A percentile compares a stretch with the other conserved stretches of the same genome.
These are phyloP conservation scores for Microcos paniculata DNA, from an alignment of 345 rosid genomes.

Conservation along the genomic window DNA sequence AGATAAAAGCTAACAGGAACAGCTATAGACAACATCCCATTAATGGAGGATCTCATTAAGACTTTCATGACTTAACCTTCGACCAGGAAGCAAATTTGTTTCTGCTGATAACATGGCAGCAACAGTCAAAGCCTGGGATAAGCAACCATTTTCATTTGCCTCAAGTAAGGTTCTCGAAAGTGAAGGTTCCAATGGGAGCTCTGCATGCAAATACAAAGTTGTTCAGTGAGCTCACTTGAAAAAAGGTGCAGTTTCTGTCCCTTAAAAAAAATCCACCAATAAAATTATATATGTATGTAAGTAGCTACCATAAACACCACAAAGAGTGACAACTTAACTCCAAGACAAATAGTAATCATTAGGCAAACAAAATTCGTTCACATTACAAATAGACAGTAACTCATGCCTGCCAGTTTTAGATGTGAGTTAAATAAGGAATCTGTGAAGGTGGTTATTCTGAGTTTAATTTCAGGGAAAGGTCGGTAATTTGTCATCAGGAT, in stretches of 20 bases:
- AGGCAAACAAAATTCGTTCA: background rate
- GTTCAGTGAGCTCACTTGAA: constrained; percentile 6
- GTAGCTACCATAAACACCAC: background rate
- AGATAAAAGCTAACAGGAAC: constrained; percentile 1
- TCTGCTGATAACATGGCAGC: constrained; percentile 96
- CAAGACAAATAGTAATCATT: background rate
- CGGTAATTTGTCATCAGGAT: background rate
- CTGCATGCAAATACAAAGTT: constrained; percentile 45
- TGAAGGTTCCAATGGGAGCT: constrained; percentile 95
- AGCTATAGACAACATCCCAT: background rate
- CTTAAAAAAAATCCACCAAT: background rate
- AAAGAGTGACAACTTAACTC: background rate
- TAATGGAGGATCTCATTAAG: background rate
- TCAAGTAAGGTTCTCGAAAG: constrained; percentile 89
- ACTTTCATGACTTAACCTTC: constrained; percentile 51
- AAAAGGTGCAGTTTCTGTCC: background rate
- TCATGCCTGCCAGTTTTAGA: background rate
- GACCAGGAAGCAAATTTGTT: constrained; percentile 73
- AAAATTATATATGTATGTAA: background rate
- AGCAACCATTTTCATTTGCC: constrained; percentile 80
- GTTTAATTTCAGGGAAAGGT: background rate
- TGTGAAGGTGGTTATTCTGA: background rate
- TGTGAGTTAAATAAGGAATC: background rate
- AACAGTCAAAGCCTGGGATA: constrained; percentile 90
- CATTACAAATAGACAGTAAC: background rate